Evolutionary conservation across 306 rosid species (phyloP), one percentile per base, ranked within the genome.

Genomic region (Lupinus albus): DNA sequence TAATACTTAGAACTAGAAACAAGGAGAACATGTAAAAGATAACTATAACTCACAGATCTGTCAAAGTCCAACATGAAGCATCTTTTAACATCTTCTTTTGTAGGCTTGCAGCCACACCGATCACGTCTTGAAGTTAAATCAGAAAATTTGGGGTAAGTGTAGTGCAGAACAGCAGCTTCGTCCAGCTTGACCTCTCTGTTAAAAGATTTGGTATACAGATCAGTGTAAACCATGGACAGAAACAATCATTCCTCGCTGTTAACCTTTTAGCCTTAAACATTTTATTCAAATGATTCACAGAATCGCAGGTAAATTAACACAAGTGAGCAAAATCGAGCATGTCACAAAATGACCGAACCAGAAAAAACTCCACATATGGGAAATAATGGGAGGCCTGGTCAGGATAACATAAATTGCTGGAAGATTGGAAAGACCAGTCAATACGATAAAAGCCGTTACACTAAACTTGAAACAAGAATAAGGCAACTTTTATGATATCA

Each of bases 21-120:
- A 36, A 6, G 52, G 65, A 54, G 30, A 30, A 48, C 47, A 15
- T 55, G 74, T 44, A 53, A 54, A 33, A 44, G 61, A 62, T 45
- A 7, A 53, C 44, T 51, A 52, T 13, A 62, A 81, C 88, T 81
- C 78, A 84, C 88, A 35, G 82, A 12, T 84, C 88, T 81, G 76
- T 84, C 88, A 72, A 84, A 84, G 16, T 84, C 88, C 80, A 84
- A 60, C 88, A 84, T 84, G 75, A 84, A 84, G 81, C 88, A 84
- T 84, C 88, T 84, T 84, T 84, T 84, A 20, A 84, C 86, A 66
- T 84, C 88, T 9, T 84, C 88, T 82, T 84, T 84, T 44, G 86
- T 84, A 64, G 88, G 86, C 75, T 84, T 84, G 78, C 88, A 84
- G 68, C 88, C 84, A 72, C 88, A 84, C 8, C 85, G 78, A 76